Base-by-base conservation (phyloP, 768 basidiomycete genomes). In the Tricholoma hemisulphureum region DNA sequence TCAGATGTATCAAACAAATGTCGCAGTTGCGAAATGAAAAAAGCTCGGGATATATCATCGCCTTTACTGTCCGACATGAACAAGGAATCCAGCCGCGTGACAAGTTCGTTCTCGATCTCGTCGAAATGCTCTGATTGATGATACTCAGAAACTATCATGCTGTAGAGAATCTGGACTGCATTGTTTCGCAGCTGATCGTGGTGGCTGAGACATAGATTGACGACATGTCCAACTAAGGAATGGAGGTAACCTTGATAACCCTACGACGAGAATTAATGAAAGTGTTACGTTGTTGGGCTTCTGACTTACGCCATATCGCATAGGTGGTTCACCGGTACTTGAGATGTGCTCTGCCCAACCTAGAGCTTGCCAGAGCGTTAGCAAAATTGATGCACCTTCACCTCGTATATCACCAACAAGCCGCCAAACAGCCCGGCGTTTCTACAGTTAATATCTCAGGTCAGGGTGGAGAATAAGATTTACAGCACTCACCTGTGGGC, bases 371-470 rank as follows among this genome's bases (percentile, higher is more conserved):
- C 96, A 98, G 5, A 95, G 75, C 29, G 80, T 84, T 14, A 89
- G 72, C 45, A 98, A 71, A 56, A 96, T 86, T 6, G 83, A 77
- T 2, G 94, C 89, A 14, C 94, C 95, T 70, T 96, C 91, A 9
- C 94, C 95, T 21, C 96, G 85, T 65, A 98, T 86, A 73, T 98
- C 96, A 24, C 95, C 95, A 5, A 91, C 93, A n/a, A 98, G 83
- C 34, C 93, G 84, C 95, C 95, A 98, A 9, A 95, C 91, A 3
- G 95, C 91, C 41, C 95, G 86, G 39, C 94, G 90, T 86, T 93
- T 93, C 92, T 97, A 53, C n/a, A 51, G 37, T 29, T 61, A 18
- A 64, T 58, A 14, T 60, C 26, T 53, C 34, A 46, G 32, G 43
- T 11, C 28, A 37, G 21, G 56, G 55, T 18, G 31, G 29, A 48